Conservation (phyloP, 192 early-diverging fungal genomes). For the Backusella parvicylindrica region DNA sequence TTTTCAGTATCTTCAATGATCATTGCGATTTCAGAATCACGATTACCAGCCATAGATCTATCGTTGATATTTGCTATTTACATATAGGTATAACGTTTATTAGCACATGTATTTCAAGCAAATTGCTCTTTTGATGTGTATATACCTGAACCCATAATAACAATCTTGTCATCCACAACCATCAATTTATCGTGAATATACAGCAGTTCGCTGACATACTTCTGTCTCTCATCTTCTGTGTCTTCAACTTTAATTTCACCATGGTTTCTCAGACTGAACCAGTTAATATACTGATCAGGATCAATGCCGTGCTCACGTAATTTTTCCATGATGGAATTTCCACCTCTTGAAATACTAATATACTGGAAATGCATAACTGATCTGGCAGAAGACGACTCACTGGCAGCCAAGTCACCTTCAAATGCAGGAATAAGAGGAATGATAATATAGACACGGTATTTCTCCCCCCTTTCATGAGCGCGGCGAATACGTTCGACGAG, state of each 20-base stretch:
- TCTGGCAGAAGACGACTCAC: conserved; percentile 62
- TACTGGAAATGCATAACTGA: conserved; percentile 84
- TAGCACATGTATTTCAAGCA: background rate
- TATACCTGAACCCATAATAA: conserved; percentile 71
- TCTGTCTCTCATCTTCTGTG: conserved; percentile 17
- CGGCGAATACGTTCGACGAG: conserved; percentile 69
- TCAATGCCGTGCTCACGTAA: conserved; percentile 55
- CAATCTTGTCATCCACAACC: conserved; percentile 86
- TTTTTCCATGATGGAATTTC: conserved; percentile 60
- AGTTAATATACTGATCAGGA: conserved; percentile 64
- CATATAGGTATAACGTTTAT: background rate
- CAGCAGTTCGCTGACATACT: conserved; percentile 78
- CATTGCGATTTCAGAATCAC: conserved; percentile 44
- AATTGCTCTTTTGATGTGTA: background rate
- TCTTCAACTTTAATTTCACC: conserved; percentile 52
- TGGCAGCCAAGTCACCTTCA: conserved; percentile 72
- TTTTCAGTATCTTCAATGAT: conserved; percentile 73
- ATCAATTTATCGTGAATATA: conserved; percentile 88
- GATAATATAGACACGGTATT: conserved; percentile 73
- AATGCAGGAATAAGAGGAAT: conserved; percentile 86
- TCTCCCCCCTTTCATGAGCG: conserved; percentile 60
- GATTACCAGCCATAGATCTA: conserved; percentile 4
- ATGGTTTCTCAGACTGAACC: conserved; percentile 72
- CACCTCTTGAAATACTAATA: conserved; percentile 71
- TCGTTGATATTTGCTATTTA: conserved; percentile 9